Evolutionary conservation across 1,284 basidiomycete species (phyloP).

Genomic region (Puccinia novopanici): DNA sequence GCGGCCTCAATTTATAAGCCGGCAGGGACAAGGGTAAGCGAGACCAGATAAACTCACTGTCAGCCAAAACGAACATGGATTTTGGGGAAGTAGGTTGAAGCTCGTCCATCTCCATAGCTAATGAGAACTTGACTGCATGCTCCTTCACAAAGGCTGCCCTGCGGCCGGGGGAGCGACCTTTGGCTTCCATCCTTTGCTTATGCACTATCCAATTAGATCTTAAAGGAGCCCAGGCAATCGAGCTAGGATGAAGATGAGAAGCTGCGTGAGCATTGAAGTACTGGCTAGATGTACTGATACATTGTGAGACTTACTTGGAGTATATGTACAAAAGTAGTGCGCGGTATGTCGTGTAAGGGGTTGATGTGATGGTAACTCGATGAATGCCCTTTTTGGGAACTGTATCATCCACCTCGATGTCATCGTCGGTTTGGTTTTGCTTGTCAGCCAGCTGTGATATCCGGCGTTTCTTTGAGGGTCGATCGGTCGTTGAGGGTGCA

Average conservation of each 20-base stretch:
- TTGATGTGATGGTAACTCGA: constrained; percentile 36
- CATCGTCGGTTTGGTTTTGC: constrained; percentile 25
- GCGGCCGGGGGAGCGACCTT: constrained; percentile 26
- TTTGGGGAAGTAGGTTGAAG: constrained; percentile 48
- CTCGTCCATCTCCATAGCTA: constrained; percentile 39
- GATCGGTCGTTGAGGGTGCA: constrained; percentile 8
- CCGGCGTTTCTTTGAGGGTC: constrained; percentile 40
- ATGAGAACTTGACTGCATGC: constrained; percentile 46
- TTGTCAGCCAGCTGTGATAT: constrained; percentile 47
- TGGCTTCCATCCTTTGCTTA: constrained; percentile 36
- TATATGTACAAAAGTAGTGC: constrained; percentile 48
- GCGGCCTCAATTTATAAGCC: neutral
- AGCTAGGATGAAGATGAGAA: constrained; percentile 17
- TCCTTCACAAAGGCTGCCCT: constrained; percentile 41
- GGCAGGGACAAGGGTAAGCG: neutral
- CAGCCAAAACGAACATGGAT: constrained; percentile 47
- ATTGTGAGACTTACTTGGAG: constrained; percentile 31
- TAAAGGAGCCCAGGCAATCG: constrained; percentile 42
- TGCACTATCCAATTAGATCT: constrained; percentile 42
- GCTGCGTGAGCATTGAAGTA: neutral
- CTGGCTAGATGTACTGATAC: neutral
- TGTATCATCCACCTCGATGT: constrained; percentile 26
- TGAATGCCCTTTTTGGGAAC: constrained; percentile 32
- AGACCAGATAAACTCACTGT: constrained; percentile 30
- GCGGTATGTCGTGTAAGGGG: constrained; percentile 48